These are phyloP conservation scores for Zygosaccharomyces bailii DNA, from an alignment of 805 yeast species.

Conservation along the genomic window DNA sequence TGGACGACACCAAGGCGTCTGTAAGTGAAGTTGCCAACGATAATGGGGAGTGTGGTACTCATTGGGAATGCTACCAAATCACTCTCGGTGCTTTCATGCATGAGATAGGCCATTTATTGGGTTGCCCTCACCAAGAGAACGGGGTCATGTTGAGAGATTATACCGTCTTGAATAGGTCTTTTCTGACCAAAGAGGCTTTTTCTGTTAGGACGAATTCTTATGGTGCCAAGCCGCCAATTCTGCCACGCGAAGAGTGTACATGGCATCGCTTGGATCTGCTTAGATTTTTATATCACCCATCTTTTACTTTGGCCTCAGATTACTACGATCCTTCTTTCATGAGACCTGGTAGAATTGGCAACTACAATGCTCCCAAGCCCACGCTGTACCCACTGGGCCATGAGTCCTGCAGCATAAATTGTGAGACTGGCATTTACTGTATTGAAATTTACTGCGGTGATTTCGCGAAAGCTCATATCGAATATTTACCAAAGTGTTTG, in stretches of 20 bases:
- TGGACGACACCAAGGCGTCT: conserved; percentile 65
- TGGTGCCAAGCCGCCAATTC: conserved; percentile 47
- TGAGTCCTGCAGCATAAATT: conserved; percentile 45
- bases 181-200: conserved; percentile 63
- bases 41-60: conserved; percentile 73
- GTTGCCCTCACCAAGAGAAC: conserved; percentile 85
- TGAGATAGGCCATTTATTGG: conserved; percentile 87
- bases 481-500: conserved; percentile 52
- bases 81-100: conserved; percentile 94
- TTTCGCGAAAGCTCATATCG: conserved; percentile 49
- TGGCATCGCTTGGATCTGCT: conserved; percentile 84
- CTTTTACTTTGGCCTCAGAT: conserved; percentile 71
- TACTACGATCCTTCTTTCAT: conserved; percentile 42
- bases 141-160: conserved; percentile 93
- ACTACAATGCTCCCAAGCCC: conserved; percentile 35
- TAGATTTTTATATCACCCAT: conserved; percentile 76
- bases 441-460: conserved; percentile 67
- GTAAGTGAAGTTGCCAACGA: conserved; percentile 85
- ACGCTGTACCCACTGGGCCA: conserved; percentile 45
- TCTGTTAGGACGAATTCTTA: conserved; percentile 50
- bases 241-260: conserved; percentile 65
- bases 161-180: conserved; percentile 73
- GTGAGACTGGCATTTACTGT: conserved; percentile 67
- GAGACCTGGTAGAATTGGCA: conserved; percentile 36
- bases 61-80: conserved; percentile 85